phyloP scores from a whole-genome alignment of 345 rosid species.

The Syzygium jambos region DNA sequence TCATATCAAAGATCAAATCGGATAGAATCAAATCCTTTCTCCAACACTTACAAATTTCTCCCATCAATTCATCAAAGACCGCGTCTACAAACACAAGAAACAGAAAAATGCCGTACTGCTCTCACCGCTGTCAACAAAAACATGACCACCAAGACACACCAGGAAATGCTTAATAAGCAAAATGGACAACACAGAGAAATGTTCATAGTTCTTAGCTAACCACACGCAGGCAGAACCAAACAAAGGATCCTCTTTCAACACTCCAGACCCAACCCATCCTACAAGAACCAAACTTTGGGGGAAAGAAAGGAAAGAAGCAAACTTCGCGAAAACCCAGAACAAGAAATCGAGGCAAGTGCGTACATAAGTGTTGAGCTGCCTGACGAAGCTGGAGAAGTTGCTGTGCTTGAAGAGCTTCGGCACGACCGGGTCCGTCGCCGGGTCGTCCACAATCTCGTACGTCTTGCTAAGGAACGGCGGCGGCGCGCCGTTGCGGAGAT shows the following conservation, averaged over 20 bases:
- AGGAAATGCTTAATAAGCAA: not conserved
- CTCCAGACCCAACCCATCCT: not conserved
- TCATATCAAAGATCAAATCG: too few relatives aligned
- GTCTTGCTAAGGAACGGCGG: slow-evolving; percentile 86
- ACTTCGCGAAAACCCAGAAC: not conserved
- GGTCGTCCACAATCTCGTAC: slow-evolving; percentile 88
- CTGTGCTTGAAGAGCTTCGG: slow-evolving; percentile 88
- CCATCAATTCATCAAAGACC: not conserved
- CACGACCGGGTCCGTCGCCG: slow-evolving; percentile 54
- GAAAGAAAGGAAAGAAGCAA: not conserved
- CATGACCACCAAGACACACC: not conserved
- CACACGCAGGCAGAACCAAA: not conserved
- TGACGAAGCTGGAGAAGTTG: slow-evolving; percentile 83
- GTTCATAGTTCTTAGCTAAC: not conserved
- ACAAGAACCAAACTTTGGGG: not conserved
- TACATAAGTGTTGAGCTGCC: slow-evolving; percentile 84
- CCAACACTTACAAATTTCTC: not conserved
- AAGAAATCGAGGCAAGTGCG: not conserved
- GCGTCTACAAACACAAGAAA: not conserved
- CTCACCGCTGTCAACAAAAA: not conserved
- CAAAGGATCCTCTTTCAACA: not conserved
- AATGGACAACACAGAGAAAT: not conserved
- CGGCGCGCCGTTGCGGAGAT: slow-evolving; percentile 33
- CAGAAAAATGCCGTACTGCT: not conserved
- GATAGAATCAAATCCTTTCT: too few relatives aligned